These are phyloP conservation scores for Fennellomyces sp. DNA, from an alignment of 371 early-diverging fungal species.

Conservation along the genomic window DNA sequence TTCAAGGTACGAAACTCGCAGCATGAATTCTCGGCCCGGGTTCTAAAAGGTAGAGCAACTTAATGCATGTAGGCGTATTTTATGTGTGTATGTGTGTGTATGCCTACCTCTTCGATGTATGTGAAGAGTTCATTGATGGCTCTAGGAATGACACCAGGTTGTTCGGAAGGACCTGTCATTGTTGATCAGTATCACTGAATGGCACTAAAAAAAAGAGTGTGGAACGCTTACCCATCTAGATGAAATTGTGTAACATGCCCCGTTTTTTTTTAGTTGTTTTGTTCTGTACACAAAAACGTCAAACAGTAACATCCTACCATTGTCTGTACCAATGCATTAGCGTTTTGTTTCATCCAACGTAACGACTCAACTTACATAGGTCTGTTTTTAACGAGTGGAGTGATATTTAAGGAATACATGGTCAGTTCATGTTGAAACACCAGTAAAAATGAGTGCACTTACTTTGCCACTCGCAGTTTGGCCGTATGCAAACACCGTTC, in stretches of 20 bases:
- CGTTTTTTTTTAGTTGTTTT: background rate
- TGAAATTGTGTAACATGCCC: background rate
- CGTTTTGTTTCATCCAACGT: background rate
- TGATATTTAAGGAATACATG: no score
- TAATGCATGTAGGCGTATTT: background rate
- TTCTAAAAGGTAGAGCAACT: no score
- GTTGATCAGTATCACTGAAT: conserved; percentile 28
- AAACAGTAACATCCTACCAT: conserved; percentile 23
- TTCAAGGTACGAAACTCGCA: conserved; percentile 84
- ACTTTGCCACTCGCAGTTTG: conserved; percentile 86
- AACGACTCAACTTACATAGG: conserved; percentile 5
- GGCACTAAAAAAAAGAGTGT: background rate
- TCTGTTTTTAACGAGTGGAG: no score
- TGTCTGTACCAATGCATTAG: conserved; percentile 12
- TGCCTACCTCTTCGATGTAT: conserved; percentile 46
- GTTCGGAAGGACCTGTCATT: conserved; percentile 53
- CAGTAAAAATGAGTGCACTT: no score
- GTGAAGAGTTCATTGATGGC: conserved; percentile 60
- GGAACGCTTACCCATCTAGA: conserved; percentile 37
- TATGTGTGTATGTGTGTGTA: background rate
- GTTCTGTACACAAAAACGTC: background rate
- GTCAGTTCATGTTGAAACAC: no score
- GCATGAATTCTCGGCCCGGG: conserved; percentile 21
- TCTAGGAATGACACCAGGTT: conserved; percentile 62
- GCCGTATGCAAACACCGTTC: conserved; percentile 79